These are phyloP conservation scores for Collybia sordida DNA, from an alignment of 768 basidiomycete genomes.

Conservation along the genomic window DNA sequence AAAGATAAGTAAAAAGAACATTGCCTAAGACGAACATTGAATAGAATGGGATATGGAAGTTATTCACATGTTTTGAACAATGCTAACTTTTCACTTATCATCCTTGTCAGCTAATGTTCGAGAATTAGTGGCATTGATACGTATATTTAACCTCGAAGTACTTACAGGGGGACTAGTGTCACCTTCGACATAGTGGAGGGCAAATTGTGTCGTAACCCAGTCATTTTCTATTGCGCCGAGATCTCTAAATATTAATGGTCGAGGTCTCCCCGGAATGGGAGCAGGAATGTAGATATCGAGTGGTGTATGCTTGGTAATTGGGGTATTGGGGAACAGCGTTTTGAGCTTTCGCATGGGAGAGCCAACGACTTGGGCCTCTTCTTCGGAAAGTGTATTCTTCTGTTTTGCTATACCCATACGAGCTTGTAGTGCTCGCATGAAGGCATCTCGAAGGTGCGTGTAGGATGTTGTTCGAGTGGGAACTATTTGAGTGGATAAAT, in stretches of 20 bases:
- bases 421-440: constrained; percentile 69
- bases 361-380: constrained; percentile 55
- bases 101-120: too few species aligned
- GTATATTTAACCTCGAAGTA: constrained; percentile 8
- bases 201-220: constrained; percentile 75
- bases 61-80: not conserved
- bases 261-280: constrained; percentile 49
- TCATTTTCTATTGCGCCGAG: constrained; percentile 69
- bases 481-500: constrained; percentile 39
- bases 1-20: too few species aligned
- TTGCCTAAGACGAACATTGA: too few species aligned
- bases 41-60: too few species aligned
- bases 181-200: constrained; percentile 74
- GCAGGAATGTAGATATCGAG: constrained; percentile 69
- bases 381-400: constrained; percentile 52
- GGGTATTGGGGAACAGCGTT: constrained; percentile 71
- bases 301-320: constrained; percentile 63
- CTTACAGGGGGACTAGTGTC: constrained; percentile 73
- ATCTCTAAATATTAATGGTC: constrained; percentile 66
- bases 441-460: constrained; percentile 80
- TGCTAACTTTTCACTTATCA: too few species aligned
- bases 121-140: not conserved
- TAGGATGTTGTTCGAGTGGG: constrained; percentile 78
- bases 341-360: constrained; percentile 72
- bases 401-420: constrained; percentile 55